Evolutionary conservation across 371 early-diverging fungal genomes (phyloP).

Genomic region (Syncephalastrum sp.): DNA sequence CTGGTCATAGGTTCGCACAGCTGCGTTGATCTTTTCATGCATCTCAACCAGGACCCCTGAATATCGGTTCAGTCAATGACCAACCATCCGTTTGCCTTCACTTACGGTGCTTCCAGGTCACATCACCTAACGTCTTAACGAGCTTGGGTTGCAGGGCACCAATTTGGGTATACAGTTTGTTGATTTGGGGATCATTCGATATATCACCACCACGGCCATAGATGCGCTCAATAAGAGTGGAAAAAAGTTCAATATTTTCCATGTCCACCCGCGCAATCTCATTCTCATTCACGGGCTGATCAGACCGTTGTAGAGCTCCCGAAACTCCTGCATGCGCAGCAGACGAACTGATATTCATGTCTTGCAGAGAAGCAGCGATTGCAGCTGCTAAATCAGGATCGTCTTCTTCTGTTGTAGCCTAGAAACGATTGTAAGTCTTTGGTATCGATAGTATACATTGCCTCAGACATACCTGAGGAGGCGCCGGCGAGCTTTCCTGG

Average conservation of each 20-base stretch:
- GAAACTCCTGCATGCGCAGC: constrained; percentile 5
- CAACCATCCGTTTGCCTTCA: not conserved
- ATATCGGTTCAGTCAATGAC: not conserved
- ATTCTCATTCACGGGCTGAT: constrained; percentile 19
- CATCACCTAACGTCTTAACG: constrained; percentile 62
- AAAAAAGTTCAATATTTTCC: constrained; percentile 75
- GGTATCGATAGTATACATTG: constrained; percentile 3
- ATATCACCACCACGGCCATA: constrained; percentile 58
- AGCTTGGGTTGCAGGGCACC: constrained; percentile 75
- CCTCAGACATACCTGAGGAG: not conserved
- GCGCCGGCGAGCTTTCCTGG: not conserved
- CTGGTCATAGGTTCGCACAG: constrained; percentile 81
- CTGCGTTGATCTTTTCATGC: constrained; percentile 79
- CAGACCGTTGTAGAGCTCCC: constrained; percentile 1
- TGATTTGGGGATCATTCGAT: constrained; percentile 65
- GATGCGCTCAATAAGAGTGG: constrained; percentile 66
- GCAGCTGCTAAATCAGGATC: constrained; percentile 90
- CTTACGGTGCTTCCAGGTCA: constrained; percentile 64
- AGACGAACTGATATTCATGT: constrained; percentile 39
- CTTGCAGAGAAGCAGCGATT: constrained; percentile 89
- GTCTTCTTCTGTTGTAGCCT: constrained; percentile 35
- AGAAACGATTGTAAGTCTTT: not conserved
- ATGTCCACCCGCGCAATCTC: constrained; percentile 64
- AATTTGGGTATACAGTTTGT: constrained; percentile 67
- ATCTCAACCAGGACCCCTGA: constrained; percentile 57